Evolutionary conservation across 768 basidiomycete genomes (phyloP).

Genomic region (Trametes cubensis): DNA sequence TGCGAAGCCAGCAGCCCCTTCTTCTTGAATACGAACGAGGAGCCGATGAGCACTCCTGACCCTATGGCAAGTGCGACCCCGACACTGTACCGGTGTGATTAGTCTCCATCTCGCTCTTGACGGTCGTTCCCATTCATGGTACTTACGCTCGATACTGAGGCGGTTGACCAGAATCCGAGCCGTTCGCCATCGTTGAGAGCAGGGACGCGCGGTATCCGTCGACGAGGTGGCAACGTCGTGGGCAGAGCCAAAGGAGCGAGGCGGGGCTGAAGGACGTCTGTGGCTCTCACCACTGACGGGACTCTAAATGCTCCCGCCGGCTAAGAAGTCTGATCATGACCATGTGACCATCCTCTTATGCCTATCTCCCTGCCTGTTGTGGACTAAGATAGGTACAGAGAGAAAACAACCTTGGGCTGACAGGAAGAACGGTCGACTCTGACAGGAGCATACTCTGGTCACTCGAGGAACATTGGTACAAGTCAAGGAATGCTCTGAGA

Average conservation of each 20-base stretch:
- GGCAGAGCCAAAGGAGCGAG: background rate
- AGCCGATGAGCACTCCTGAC: constrained; percentile 53
- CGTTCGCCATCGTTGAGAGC: background rate
- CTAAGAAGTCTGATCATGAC: constrained; percentile 8
- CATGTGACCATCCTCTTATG: constrained; percentile 2
- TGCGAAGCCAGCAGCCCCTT: constrained; percentile 44
- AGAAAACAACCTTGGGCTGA: too few relatives aligned
- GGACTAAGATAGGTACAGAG: too few relatives aligned
- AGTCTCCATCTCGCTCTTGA: too few relatives aligned
- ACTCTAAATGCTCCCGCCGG: constrained; percentile 6
- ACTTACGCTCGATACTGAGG: constrained; percentile 12
- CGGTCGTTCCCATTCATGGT: background rate
- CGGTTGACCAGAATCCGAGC: background rate
- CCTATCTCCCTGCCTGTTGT: background rate
- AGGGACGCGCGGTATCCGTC: background rate
- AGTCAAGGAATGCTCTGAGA: too few relatives aligned
- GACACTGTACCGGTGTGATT: constrained; percentile 21
- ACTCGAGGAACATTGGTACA: background rate
- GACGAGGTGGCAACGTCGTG: background rate
- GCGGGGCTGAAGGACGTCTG: background rate
- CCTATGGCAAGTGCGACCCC: constrained; percentile 40
- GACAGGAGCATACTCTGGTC: too few relatives aligned
- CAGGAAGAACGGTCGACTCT: too few relatives aligned
- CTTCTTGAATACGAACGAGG: constrained; percentile 60
- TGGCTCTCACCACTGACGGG: constrained; percentile 1